Evolutionary conservation across 2,329 filamentous ascomycete species (phyloP), one percentile per base, ranked within the genome.

Genomic region (Fonsecaea multimorphosa): DNA sequence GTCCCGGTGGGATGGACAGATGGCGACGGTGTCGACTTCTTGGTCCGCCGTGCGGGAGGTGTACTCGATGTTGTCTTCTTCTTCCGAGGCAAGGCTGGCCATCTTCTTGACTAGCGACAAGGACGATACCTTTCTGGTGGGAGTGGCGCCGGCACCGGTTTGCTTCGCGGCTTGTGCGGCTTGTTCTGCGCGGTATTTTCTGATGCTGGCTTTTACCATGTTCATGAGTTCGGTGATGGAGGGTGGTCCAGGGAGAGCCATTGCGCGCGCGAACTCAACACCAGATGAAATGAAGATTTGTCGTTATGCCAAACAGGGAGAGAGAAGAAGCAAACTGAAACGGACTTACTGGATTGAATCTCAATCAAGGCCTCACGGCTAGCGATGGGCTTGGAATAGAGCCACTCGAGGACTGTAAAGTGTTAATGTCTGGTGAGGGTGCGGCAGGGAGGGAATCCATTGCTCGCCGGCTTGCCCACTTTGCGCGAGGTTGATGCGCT

Each of bases 21-120:
- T 67, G 6, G 56, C 68, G 24, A 72, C 67, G 9, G 61, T 54
- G 57, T 71, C 70, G 29, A 69, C 56, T 49, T 72, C 71, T 34
- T 71, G 67, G 46, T 66, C 64, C 3, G 62, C 59, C 3, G 65
- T 67, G 44, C 65, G 63, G 16, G 58, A 44, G 9, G 63, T 65
- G 56, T 55, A 70, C 34, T 67, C 51, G 24, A 60, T 55, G 14
- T 62, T 61, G 24, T 27, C 63, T 34, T 27, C 63, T 34, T 27
- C 63, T 34, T 27, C 31, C 4, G 36, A 7, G 6, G 36, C 19
- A n/a, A n/a, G n/a, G 8, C 34, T 24, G 56, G 63, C 57, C 57
- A 61, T 58, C 38, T 44, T 58, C 38, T 44, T 68, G 40, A 63
- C n/a, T 22, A 49, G 36, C 3, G 54, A 34, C 12, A 44, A 27